phyloP scores from a whole-genome alignment of 202 grass and related monocot species.

The Setaria viridis region DNA sequence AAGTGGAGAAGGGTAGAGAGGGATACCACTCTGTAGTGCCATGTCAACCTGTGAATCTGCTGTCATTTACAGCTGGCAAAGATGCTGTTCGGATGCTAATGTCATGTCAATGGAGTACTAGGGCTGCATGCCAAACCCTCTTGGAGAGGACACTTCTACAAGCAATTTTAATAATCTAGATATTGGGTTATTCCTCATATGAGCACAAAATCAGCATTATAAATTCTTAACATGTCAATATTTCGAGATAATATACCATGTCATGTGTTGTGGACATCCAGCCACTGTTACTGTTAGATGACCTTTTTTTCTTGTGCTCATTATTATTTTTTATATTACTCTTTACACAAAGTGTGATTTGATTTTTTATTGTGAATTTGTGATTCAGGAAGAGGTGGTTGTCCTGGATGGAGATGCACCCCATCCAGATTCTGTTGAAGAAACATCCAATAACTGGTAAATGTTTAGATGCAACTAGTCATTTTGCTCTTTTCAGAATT shows the following conservation, averaged over 20 bases:
- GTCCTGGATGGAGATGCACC: slow-evolving; percentile 75
- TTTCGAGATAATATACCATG: slow-evolving; percentile 1
- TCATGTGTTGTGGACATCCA: slow-evolving; percentile 1
- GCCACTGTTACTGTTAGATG: slow-evolving; percentile 13
- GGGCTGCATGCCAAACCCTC: neutral
- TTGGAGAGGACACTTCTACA: neutral
- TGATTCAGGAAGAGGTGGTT: slow-evolving; percentile 75
- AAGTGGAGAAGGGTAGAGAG: neutral
- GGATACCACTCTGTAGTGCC: neutral
- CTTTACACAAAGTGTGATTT: slow-evolving; percentile 32
- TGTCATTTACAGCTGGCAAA: neutral
- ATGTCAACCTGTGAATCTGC: neutral
- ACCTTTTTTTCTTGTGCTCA: slow-evolving; percentile 26
- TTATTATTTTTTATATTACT: slow-evolving; percentile 28
- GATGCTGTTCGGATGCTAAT: neutral
- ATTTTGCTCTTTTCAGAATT: slow-evolving; percentile 12
- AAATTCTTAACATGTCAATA: neutral
- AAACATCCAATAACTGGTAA: slow-evolving; percentile 62
- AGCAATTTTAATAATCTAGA: neutral
- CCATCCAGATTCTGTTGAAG: slow-evolving; percentile 46
- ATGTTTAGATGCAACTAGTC: slow-evolving; percentile 13
- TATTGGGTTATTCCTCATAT: neutral
- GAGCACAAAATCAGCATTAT: neutral
- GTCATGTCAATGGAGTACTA: neutral
- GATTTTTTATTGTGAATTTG: slow-evolving; percentile 42